Base-by-base conservation (phyloP, 345 rosid genomes). In the Bruguiera parviflora region DNA sequence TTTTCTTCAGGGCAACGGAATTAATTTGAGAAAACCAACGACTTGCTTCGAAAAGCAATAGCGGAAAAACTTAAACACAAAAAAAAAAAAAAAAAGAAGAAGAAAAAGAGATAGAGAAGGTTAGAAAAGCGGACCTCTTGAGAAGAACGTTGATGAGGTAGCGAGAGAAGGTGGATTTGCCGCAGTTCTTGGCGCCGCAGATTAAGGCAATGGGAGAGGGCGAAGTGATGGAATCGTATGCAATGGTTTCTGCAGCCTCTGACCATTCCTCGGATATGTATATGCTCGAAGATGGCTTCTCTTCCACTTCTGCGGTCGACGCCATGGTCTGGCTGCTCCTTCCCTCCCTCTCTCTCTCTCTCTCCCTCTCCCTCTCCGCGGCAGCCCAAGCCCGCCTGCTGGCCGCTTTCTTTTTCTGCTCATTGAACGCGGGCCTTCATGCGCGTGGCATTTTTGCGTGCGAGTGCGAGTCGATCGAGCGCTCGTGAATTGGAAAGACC, bases 111-210 rank as follows among this genome's bases (percentile, higher is more conserved):
- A 33, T 52, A 25, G 8, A 21, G 28, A 51, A 31, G 16, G 0
- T 8, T 2, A 20, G 5, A 25, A 0, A 13, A 47, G 32, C 21
- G n/a, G 16, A 83, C 96, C 96, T 95, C 63, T 73, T 85, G 62
- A 89, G 96, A 64, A 95, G 97, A 75, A 75, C 66, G 72, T 87
- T 83, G 61, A 95, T 85, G 62, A 95, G 90, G 75, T 77, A 69
- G 65, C 97, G 96, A 15, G 97, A 95, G 80, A 95, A 95, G 24
- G 96, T 92, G 70, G 91, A 80, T 71, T 88, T 88, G 74, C 99
- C 99, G 65, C 84, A 79, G 86, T 89, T 89, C 73, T 84, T 89
- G 65, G 97, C 82, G 49, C 98, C 97, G 24, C 98, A 94, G 13
- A 91, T 62, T 11, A 91, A 74, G 43, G 84, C 80, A 58, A 84